phyloP scores from a whole-genome alignment of 768 basidiomycete genomes.

The Dacryopinax spathularia region DNA sequence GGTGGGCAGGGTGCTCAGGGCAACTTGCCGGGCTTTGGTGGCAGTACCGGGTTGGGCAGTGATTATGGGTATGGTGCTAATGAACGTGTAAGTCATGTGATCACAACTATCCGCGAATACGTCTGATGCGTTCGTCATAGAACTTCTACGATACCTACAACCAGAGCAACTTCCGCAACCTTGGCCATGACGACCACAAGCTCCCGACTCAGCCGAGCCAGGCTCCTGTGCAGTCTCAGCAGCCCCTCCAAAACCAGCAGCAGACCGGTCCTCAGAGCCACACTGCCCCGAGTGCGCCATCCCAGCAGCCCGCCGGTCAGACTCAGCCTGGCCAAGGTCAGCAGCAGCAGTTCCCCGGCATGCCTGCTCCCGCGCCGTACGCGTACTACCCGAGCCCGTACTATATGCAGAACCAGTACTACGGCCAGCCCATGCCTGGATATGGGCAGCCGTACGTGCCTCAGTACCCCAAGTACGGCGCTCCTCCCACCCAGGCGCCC shows the following conservation, averaged over 20 bases:
- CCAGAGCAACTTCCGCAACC: neutral
- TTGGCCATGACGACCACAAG: slow-evolving; percentile 1
- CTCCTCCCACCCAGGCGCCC: neutral
- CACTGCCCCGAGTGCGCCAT: neutral
- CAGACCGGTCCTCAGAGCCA: neutral
- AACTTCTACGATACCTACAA: neutral
- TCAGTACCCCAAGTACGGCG: neutral
- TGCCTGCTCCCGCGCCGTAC: neutral
- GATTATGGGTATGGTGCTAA: neutral
- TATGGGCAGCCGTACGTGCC: slow-evolving; percentile 2
- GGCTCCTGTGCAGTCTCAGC: neutral
- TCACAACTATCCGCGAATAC: neutral
- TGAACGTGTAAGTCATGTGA: neutral
- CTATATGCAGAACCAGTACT: slow-evolving; percentile 3
- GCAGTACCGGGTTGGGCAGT: neutral
- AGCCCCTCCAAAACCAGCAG: neutral
- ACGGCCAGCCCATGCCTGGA: slow-evolving; percentile 1
- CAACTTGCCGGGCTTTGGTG: neutral
- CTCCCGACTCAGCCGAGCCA: neutral
- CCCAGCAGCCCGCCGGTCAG: neutral
- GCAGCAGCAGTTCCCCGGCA: neutral
- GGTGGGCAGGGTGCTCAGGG: neutral
- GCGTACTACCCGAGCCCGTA: neutral
- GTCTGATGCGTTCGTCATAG: neutral
- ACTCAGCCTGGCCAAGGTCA: neutral